Percentiles rank a stretch among this genome's conserved stretches.
Conservation (phyloP, 2,329 filamentous ascomycete species). For the Alternaria atra region DNA sequence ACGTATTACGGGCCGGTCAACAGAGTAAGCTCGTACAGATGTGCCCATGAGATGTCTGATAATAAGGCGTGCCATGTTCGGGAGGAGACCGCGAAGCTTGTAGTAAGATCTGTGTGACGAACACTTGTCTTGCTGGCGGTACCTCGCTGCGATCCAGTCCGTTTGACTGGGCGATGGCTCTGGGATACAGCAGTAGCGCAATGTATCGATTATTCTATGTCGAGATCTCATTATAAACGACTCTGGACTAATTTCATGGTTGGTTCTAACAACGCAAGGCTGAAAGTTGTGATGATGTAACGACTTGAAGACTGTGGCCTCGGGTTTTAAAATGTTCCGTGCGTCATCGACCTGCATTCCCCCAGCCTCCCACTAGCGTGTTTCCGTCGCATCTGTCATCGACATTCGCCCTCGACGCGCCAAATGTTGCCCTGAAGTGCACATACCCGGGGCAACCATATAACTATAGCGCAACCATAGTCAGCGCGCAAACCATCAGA, state of each 20-base stretch:
- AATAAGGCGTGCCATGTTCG: not conserved
- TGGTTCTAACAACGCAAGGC: not conserved
- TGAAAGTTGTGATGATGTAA: not conserved
- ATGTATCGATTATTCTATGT: not conserved
- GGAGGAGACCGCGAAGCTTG: not conserved
- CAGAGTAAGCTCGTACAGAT: not conserved
- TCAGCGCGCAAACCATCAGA: not conserved
- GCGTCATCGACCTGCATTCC: constrained; percentile 19
- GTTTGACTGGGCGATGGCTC: not conserved
- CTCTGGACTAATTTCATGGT: not conserved
- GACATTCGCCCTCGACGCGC: constrained; percentile 10
- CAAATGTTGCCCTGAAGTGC: constrained; percentile 33
- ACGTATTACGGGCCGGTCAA: not conserved
- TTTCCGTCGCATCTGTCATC: constrained; percentile 7
- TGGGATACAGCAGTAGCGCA: not conserved
- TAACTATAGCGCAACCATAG: constrained; percentile 1
- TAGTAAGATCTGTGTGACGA: not conserved
- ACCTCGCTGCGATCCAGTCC: not conserved
- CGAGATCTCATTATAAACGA: not conserved
- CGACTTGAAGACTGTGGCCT: constrained; percentile 1
- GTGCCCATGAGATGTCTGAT: not conserved
- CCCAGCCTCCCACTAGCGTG: constrained; percentile 26
- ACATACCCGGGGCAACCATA: constrained; percentile 2
- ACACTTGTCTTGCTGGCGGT: not conserved
- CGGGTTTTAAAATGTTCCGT: constrained; percentile 8